Evolutionary conservation across 345 rosid genomes (phyloP).

Genomic region (Cochlearia excelsa): DNA sequence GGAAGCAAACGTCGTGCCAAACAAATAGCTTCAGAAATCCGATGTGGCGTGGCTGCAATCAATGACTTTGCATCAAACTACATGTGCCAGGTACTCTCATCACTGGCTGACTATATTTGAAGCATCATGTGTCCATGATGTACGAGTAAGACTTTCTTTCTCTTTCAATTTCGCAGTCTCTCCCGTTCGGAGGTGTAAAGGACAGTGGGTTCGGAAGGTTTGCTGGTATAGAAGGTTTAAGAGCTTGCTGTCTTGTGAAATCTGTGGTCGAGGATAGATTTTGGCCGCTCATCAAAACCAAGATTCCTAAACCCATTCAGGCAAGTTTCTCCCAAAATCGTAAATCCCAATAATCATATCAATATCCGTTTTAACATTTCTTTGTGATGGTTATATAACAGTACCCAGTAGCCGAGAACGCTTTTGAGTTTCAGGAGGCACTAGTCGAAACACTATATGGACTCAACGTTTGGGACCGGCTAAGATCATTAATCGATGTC

Average conservation of each 20-base stretch:
- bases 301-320: slow-evolving; percentile 92
- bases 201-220: slow-evolving; percentile 97
- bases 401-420: slow-evolving; percentile 90
- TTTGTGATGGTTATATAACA: slow-evolving; percentile 23
- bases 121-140: neutral
- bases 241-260: slow-evolving; percentile 94
- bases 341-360: neutral
- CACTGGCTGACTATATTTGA: neutral
- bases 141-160: neutral
- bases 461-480: slow-evolving; percentile 80
- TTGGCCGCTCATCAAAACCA: slow-evolving; percentile 93
- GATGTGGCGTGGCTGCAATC: slow-evolving; percentile 84
- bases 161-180: slow-evolving; percentile 50
- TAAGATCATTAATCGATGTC: slow-evolving; percentile 69
- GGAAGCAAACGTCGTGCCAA: slow-evolving; percentile 75
- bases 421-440: slow-evolving; percentile 80
- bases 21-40: slow-evolving; percentile 78
- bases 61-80: slow-evolving; percentile 89
- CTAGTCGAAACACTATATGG: slow-evolving; percentile 85
- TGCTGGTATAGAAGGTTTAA: slow-evolving; percentile 90
- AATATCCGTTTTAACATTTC: slow-evolving; percentile 1
- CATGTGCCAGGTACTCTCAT: slow-evolving; percentile 81
- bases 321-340: slow-evolving; percentile 31
- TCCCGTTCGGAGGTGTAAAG: slow-evolving; percentile 95
- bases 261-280: slow-evolving; percentile 93